phyloP scores from a whole-genome alignment of 2,329 filamentous ascomycete species.

The Aureobasidium zeae region DNA sequence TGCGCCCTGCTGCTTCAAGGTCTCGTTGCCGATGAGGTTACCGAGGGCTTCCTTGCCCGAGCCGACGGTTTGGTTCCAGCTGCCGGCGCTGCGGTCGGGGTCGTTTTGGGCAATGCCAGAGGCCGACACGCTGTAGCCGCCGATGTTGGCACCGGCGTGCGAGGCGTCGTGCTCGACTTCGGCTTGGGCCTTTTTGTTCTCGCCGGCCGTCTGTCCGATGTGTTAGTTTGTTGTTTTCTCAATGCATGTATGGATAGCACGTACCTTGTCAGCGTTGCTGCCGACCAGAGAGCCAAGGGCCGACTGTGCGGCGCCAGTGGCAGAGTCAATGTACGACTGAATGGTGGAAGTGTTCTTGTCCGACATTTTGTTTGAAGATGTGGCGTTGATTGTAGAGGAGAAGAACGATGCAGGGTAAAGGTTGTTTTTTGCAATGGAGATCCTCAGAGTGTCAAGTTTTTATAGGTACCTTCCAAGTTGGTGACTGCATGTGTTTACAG shows the following conservation, averaged over 20 bases:
- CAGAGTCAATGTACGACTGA: slow-evolving; percentile 59
- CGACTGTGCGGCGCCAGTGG: slow-evolving; percentile 63
- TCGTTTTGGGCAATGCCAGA: slow-evolving; percentile 65
- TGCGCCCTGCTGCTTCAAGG: slow-evolving; percentile 62
- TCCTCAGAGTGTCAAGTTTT: background rate
- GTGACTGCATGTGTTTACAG: background rate
- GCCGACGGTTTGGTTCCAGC: slow-evolving; percentile 85
- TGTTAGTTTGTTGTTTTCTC: background rate
- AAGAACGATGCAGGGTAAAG: background rate
- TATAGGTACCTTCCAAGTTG: too few relatives aligned
- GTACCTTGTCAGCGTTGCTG: slow-evolving; percentile 55
- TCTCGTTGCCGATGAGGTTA: slow-evolving; percentile 63
- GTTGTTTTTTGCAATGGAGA: background rate
- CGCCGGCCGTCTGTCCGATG: slow-evolving; percentile 43
- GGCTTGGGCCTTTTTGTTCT: slow-evolving; percentile 56
- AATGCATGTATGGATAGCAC: slow-evolving; percentile 14
- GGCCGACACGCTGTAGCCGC: slow-evolving; percentile 58
- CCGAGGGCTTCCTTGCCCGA: slow-evolving; percentile 75
- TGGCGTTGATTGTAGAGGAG: background rate
- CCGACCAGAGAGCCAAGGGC: slow-evolving; percentile 65
- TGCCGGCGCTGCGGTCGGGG: slow-evolving; percentile 59
- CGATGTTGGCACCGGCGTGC: slow-evolving; percentile 65
- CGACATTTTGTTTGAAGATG: slow-evolving; percentile 35
- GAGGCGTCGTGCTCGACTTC: slow-evolving; percentile 62
- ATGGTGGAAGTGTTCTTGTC: slow-evolving; percentile 62